Conservation (phyloP, 176 grass and related monocot species). For the Coix lacrymajobi region DNA sequence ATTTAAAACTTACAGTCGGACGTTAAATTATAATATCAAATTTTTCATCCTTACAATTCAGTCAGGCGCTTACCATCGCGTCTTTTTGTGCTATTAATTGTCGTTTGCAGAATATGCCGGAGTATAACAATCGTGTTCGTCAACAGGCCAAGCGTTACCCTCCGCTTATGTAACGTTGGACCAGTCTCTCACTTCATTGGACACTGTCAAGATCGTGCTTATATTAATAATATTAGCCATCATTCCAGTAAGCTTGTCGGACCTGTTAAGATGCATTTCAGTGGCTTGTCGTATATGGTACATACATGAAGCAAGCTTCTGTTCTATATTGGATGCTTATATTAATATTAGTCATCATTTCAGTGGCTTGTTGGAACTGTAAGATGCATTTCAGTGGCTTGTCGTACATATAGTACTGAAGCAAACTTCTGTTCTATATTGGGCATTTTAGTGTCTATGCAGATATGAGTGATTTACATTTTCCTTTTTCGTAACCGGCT, state of each 20-base stretch:
- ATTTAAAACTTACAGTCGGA: not conserved
- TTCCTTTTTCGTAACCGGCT: not conserved
- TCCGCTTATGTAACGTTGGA: constrained; percentile 22
- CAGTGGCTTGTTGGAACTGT: not conserved
- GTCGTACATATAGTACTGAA: no score
- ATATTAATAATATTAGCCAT: not conserved
- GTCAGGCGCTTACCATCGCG: not conserved
- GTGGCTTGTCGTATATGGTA: not conserved
- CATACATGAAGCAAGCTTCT: not conserved
- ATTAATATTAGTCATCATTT: not conserved
- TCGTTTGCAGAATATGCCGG: constrained; percentile 39
- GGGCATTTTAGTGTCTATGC: not conserved
- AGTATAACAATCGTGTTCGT: constrained; percentile 56
- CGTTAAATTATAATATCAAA: not conserved
- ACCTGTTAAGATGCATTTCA: not conserved
- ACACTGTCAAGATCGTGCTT: not conserved
- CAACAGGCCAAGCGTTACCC: constrained; percentile 70
- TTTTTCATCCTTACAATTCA: not conserved
- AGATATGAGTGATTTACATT: not conserved
- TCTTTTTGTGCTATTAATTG: not conserved
- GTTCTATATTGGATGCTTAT: not conserved
- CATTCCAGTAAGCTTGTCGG: not conserved
- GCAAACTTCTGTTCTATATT: no score
- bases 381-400: not conserved
- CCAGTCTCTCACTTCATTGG: not conserved